A percentile compares a stretch with the other conserved stretches of the same genome.
Conservation (phyloP, 2,329 filamentous ascomycete genomes). For the Ilyonectria destructans region DNA sequence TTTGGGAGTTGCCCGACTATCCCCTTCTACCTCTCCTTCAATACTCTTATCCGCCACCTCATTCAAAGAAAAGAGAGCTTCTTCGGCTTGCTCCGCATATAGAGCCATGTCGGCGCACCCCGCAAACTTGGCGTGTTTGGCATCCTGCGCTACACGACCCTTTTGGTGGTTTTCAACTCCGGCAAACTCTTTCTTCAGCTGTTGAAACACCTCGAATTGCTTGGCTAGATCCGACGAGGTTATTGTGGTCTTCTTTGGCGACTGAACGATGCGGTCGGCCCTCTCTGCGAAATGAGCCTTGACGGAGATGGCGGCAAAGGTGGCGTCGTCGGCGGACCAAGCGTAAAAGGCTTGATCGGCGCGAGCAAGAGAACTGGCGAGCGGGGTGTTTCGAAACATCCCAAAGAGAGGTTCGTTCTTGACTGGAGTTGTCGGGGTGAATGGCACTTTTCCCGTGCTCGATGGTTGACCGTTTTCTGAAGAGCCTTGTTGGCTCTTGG, state of each 20-base stretch:
- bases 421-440: neutral
- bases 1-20: neutral
- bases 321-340: constrained; percentile 46
- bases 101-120: constrained; percentile 47
- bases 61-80: constrained; percentile 42
- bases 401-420: constrained; percentile 45
- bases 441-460: neutral
- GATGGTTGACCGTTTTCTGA: neutral
- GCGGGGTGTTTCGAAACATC: constrained; percentile 34
- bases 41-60: neutral
- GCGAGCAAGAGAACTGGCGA: constrained; percentile 27
- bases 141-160: constrained; percentile 38
- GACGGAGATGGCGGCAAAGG: constrained; percentile 40
- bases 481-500: neutral
- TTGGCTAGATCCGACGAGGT: neutral
- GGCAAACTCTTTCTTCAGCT: constrained; percentile 35
- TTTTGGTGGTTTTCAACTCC: constrained; percentile 34
- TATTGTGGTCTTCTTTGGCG: neutral
- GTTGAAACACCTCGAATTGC: constrained; percentile 24
- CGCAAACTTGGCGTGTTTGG: constrained; percentile 45
- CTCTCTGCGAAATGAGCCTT: constrained; percentile 43
- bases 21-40: too few relatives aligned
- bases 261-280: constrained; percentile 39
- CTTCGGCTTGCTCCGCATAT: constrained; percentile 46
- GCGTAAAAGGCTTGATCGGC: constrained; percentile 38